Evolutionary conservation across 441 rosid species (phyloP), one percentile per base, ranked within the genome.

Genomic region (Pelargonium australe): DNA sequence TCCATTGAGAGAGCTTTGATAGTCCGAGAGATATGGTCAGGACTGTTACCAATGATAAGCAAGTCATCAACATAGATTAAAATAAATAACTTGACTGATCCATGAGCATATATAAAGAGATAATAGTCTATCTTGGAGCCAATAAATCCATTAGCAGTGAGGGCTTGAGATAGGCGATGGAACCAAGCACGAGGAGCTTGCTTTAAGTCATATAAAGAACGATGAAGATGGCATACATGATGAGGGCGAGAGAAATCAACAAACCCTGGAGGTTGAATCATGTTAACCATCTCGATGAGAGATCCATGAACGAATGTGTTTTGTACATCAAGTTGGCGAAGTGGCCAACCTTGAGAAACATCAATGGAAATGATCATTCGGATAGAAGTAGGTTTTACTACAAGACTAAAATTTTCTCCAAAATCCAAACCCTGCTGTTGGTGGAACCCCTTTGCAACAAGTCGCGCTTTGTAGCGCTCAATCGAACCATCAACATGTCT

Each of bases 201-300:
- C 8, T 65, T 72, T 0, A 72, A 49, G 8, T 45, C 37, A 11
- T 71, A 71, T 0, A 71, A 9, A 11, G 57, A 37, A 23, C 3
- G 65, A 20, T 20, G 16, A 2, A 65, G 64, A 5, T 1, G 2
- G 16, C 57, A 65, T 0, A 72, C 47, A 53, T 17, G n/a, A 2
- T 3, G 1, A 1, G 74, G 61, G 4, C 2, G 4, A 11, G 3
- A 2, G 0, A 0, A 5, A 57, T 72, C 60, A 37, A 17, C 1
- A 8, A 72, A 72, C 5, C 75, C n/a, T 7, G 0, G 10, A 1
- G 58, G 70, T 0, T 65, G 75, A 4, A 5, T 0, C 61, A 72
- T 57, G 19, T 34, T 40, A 0, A 66, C 44, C 13, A 40, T 8
- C n/a, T 72, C 60, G 0, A 34, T 5, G 2, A 57, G 25, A 14